Base-by-base conservation (phyloP, 345 rosid species). In the Excoecaria cochinchinensis region DNA sequence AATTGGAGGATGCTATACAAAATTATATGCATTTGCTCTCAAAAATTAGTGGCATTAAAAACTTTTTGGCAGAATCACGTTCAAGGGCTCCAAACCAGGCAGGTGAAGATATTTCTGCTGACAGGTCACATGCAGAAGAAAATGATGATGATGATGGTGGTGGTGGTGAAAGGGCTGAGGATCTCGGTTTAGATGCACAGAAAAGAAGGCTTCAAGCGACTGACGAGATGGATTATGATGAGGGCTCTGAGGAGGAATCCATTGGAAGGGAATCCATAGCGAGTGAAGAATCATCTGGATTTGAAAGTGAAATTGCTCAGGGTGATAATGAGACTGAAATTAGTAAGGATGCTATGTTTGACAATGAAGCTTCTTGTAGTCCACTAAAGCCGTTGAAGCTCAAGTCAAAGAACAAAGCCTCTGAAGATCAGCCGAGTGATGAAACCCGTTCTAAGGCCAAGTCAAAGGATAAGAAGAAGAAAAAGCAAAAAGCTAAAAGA, bases 1-100 rank as follows among this genome's bases (percentile, higher is more conserved):
- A 86, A 75, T 80, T 95, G 84, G 99, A 95, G 85, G 99, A 95
- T 79, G 92, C 97, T 59, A 88, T 93, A 73, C 90, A 91, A 78
- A 91, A 36, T 75, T 96, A 93, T 78, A 69, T 93, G 67, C 62
- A 70, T 55, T 82, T 95, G 87, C 92, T 91, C 57, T 71, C 82
- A 50, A 89, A 61, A 82, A 95, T 93, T 21, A 91, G 85, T 36
- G 98, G 99, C 79, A 90, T 93, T 77, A 82, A 87, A 55, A 68
- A 82, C 74, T 79, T 82, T 42, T 66, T 70, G 67, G 47, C 83
- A 44, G 90, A 84, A 50, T 78, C 84, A 4, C 64, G 63, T 66
- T 66, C 87, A 70, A 85, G 70, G 74, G 67, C 87, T 61, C 80
- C 88, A 68, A 81, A 76, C 59, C 89, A 85, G 50, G 79, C 77